Conservation (phyloP, 345 rosid species). For the Salix koriyanagi region DNA sequence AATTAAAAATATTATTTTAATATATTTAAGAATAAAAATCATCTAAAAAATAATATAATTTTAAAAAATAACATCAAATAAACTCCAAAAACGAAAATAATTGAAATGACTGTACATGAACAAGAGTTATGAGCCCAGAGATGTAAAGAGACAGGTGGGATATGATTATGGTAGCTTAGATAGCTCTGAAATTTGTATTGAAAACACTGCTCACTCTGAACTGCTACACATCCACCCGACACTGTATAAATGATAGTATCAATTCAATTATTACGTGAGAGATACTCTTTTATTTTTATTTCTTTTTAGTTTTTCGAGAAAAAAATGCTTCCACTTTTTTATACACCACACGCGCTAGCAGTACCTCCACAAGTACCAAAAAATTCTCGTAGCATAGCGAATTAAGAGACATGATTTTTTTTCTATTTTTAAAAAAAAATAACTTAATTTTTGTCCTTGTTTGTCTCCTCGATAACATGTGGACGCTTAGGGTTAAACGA, state of each 20-base stretch:
- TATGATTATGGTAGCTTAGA: background rate
- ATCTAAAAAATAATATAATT: too few relatives aligned
- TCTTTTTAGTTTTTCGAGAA: background rate
- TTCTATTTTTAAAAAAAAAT: background rate
- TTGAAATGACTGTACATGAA: too few relatives aligned
- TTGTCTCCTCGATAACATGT: constrained; percentile 6
- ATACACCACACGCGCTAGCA: background rate
- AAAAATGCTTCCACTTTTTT: background rate
- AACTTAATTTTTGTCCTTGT: background rate
- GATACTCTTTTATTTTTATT: background rate
- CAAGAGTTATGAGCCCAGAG: too few relatives aligned
- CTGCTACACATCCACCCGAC: background rate
- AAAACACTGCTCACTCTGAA: background rate
- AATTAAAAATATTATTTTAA: too few relatives aligned
- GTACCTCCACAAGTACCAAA: constrained; percentile 5
- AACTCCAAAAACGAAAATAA: too few relatives aligned
- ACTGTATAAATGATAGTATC: background rate
- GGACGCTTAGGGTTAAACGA: background rate
- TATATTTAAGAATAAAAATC: too few relatives aligned
- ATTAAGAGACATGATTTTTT: background rate
- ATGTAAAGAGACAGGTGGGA: background rate
- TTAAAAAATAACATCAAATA: too few relatives aligned
- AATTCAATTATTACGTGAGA: background rate
- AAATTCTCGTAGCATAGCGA: background rate
- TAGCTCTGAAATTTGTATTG: background rate